Conservation (phyloP, 2,329 filamentous ascomycete genomes). For the Talaromyces sp. region DNA sequence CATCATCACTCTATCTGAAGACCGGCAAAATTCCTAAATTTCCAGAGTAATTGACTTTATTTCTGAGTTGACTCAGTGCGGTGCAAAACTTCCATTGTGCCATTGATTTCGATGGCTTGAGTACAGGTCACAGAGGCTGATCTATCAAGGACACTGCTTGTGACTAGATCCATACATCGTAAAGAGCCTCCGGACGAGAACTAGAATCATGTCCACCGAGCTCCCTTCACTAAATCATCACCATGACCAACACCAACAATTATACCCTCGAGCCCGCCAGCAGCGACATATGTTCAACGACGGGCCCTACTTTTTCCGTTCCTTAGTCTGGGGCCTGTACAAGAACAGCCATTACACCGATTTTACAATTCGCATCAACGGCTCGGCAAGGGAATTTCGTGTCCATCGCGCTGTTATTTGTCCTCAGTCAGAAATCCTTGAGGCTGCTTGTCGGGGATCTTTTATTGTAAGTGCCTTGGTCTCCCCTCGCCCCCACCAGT, state of each 20-base stretch:
- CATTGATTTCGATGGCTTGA: background rate
- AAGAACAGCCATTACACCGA: conserved; percentile 19
- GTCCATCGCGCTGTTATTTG: conserved; percentile 21
- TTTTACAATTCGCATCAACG: conserved; percentile 18
- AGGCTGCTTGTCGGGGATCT: conserved; percentile 19
- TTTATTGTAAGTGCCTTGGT: conserved; percentile 21
- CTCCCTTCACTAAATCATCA: background rate
- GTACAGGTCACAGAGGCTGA: background rate
- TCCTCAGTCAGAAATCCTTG: conserved; percentile 19
- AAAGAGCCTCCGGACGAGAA: background rate
- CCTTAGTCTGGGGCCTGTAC: conserved; percentile 16
- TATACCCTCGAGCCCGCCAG: background rate
- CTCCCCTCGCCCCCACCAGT: too few species aligned
- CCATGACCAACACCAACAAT: background rate
- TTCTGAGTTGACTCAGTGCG: background rate
- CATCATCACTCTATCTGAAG: conserved; percentile 2
- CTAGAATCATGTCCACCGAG: background rate
- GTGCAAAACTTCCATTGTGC: background rate
- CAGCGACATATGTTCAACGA: conserved; percentile 5
- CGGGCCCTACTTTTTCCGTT: conserved; percentile 13
- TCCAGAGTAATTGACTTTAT: background rate
- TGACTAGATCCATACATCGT: background rate
- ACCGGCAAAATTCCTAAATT: background rate
- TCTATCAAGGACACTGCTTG: background rate
- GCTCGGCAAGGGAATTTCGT: conserved; percentile 14